phyloP scores from a whole-genome alignment of 225 moss, liverwort and hornwort genomes.

The Physcomitrellopsis africana region DNA sequence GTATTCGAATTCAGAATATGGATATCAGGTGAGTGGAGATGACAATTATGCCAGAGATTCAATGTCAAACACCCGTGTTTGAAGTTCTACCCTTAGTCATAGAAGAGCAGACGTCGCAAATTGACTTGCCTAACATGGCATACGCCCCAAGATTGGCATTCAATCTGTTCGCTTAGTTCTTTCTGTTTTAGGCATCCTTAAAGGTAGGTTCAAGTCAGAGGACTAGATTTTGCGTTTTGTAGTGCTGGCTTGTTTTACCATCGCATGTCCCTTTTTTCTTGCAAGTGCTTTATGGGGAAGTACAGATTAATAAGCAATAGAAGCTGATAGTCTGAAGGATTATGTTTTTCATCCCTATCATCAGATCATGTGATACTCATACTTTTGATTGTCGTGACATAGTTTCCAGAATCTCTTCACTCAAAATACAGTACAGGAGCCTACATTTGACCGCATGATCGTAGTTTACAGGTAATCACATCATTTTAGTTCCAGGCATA shows the following conservation, averaged over 20 bases:
- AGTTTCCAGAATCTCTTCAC: conserved; percentile 71
- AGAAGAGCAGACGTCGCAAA: neutral
- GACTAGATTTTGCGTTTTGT: neutral
- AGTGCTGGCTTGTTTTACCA: conserved; percentile 13
- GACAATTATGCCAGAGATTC: conserved; percentile 14
- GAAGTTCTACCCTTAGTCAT: conserved; percentile 17
- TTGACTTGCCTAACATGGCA: neutral
- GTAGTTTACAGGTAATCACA: conserved; percentile 59
- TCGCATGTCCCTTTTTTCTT: neutral
- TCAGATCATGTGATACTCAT: conserved; percentile 24
- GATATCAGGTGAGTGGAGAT: conserved; percentile 56
- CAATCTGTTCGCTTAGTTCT: conserved; percentile 4
- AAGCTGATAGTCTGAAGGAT: conserved; percentile 22
- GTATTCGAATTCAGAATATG: conserved; percentile 70
- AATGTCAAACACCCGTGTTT: conserved; percentile 1
- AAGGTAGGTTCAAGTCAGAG: conserved; percentile 14
- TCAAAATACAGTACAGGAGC: conserved; percentile 72
- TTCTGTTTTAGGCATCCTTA: conserved; percentile 5
- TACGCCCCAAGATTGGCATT: neutral
- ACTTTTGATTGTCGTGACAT: conserved; percentile 31
- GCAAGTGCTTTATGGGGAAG: conserved; percentile 17
- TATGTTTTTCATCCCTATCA: conserved; percentile 8
- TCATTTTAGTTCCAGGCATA: conserved; percentile 8
- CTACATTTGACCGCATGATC: conserved; percentile 72
- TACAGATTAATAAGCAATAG: neutral